These are phyloP conservation scores for Baorangia bicolor DNA, from an alignment of 768 basidiomycete genomes.

Conservation along the genomic window DNA sequence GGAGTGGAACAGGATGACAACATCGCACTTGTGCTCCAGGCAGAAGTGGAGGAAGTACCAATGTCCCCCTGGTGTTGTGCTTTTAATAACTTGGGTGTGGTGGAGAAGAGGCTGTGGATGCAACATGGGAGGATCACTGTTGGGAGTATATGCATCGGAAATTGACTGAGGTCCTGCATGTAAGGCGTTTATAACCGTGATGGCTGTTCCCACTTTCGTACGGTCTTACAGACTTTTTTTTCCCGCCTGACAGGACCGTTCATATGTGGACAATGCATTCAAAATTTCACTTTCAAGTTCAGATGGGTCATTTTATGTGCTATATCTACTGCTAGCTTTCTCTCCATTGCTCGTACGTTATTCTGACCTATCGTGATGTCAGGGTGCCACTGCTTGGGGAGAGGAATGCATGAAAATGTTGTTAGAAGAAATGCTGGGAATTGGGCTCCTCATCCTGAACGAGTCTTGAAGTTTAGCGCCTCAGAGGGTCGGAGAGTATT, in stretches of 20 bases:
- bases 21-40: background rate
- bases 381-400: constrained; percentile 23
- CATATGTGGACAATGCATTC: constrained; percentile 23
- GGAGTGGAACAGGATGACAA: background rate
- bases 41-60: background rate
- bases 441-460: constrained; percentile 12
- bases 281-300: constrained; percentile 12
- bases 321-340: background rate
- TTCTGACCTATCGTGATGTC: background rate
- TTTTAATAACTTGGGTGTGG: constrained; percentile 14
- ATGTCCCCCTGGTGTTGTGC: constrained; percentile 3
- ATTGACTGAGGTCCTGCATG: constrained; percentile 8
- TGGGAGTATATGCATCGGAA: constrained; percentile 5
- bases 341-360: background rate
- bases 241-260: constrained; percentile 1
- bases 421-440: constrained; percentile 18
- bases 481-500: no score
- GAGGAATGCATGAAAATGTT: constrained; percentile 14
- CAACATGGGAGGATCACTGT: constrained; percentile 4
- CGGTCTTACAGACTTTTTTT: background rate
- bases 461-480: background rate
- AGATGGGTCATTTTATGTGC: constrained; percentile 1
- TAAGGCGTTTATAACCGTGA: background rate
- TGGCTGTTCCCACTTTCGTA: no score
- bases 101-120: constrained; percentile 12